Evolutionary conservation across 2,329 filamentous ascomycete genomes (phyloP).

Genomic region (Zalaria obscura): DNA sequence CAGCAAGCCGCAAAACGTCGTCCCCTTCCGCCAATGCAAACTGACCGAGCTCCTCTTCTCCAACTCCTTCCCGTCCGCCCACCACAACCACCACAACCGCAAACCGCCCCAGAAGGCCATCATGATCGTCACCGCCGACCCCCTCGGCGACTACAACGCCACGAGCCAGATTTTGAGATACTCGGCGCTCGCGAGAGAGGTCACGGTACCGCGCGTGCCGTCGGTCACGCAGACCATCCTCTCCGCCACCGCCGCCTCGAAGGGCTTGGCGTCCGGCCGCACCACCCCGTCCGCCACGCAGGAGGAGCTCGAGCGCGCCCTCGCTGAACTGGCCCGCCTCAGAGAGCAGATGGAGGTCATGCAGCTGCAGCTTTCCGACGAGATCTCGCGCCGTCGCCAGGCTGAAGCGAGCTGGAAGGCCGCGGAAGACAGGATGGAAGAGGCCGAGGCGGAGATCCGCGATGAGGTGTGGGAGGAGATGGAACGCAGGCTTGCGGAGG

Average conservation of each 20-base stretch:
- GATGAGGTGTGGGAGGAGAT: conserved; percentile 84
- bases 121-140: conserved; percentile 94
- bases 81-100: conserved; percentile 28
- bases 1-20: conserved; percentile 37
- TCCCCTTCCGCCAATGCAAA: conserved; percentile 54
- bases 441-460: conserved; percentile 71
- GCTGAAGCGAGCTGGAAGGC: conserved; percentile 60
- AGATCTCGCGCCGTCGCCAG: conserved; percentile 54
- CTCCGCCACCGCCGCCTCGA: conserved; percentile 24
- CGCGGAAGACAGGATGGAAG: conserved; percentile 48
- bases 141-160: conserved; percentile 86
- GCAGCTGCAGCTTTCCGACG: conserved; percentile 52
- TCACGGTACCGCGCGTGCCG: conserved; percentile 79
- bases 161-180: conserved; percentile 94
- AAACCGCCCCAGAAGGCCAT: conserved; percentile 72
- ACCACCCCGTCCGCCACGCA: conserved; percentile 29
- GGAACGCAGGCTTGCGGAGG: conserved; percentile 59
- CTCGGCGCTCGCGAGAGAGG: conserved; percentile 80
- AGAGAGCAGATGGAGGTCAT: conserved; percentile 64
- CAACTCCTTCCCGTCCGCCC: conserved; percentile 33
- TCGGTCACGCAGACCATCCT: conserved; percentile 63
- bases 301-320: conserved; percentile 69
- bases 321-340: conserved; percentile 68
- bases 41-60: conserved; percentile 38
- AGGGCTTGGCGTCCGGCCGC: conserved; percentile 20